Evolutionary conservation across 2,329 filamentous ascomycete species (phyloP).

Genomic region (Fusarium vanettenii): DNA sequence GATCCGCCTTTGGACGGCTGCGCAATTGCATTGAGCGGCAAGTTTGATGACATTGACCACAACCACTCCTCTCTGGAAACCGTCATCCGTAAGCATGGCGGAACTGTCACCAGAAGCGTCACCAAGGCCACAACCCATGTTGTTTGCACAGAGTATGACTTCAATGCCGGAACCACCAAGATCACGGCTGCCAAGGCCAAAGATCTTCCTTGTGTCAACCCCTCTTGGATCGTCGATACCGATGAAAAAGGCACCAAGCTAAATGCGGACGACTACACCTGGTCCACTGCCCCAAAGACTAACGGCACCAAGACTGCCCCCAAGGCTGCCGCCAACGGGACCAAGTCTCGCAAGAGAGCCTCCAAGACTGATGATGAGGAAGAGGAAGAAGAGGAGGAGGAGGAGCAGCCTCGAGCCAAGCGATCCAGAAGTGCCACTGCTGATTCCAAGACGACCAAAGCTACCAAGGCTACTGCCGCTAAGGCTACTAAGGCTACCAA

Average conservation of each 20-base stretch:
- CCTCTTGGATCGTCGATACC: conserved; percentile 73
- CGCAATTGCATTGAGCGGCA: conserved; percentile 69
- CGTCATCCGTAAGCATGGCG: conserved; percentile 62
- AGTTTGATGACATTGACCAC: conserved; percentile 67
- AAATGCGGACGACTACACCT: conserved; percentile 41
- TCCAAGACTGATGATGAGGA: conserved; percentile 35
- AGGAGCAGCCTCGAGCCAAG: conserved; percentile 45
- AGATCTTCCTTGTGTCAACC: conserved; percentile 65
- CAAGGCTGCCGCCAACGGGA: conserved; percentile 29
- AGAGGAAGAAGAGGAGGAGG: conserved; percentile 37
- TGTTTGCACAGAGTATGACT: conserved; percentile 66
- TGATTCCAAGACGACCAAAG: conserved; percentile 17
- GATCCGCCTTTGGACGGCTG: conserved; percentile 58
- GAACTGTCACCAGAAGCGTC: conserved; percentile 58
- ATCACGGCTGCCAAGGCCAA: conserved; percentile 60
- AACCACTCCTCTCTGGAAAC: conserved; percentile 59
- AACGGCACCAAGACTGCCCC: conserved; percentile 35
- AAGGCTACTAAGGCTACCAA: conserved; percentile 27
- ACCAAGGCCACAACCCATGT: conserved; percentile 66
- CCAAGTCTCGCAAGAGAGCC: conserved; percentile 43
- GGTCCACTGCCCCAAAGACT: conserved; percentile 43
- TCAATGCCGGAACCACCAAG: conserved; percentile 61
- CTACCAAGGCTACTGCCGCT: conserved; percentile 28
- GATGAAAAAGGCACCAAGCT: conserved; percentile 46
- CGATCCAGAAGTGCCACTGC: conserved; percentile 25